Percentiles rank a stretch among this genome's conserved stretches.
These are phyloP conservation scores for Saccharomycopsis sp. DNA, from an alignment of 805 yeast species.

Conservation along the genomic window DNA sequence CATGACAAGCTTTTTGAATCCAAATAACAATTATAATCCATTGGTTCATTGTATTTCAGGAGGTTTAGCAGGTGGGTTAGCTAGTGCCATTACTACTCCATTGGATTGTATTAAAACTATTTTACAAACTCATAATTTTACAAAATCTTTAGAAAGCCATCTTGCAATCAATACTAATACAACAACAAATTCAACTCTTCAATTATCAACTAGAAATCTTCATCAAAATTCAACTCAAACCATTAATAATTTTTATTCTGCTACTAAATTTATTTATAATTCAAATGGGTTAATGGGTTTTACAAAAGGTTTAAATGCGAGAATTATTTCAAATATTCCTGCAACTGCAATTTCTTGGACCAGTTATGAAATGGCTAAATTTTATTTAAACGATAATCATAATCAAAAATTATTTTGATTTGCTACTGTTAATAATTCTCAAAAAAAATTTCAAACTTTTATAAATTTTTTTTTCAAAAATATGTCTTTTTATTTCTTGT, in stretches of 20 bases:
- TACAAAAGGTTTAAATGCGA: slow-evolving; percentile 79
- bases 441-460: not conserved
- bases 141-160: not conserved
- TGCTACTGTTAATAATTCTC: too few species aligned
- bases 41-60: slow-evolving; percentile 87
- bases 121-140: slow-evolving; percentile 64
- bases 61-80: slow-evolving; percentile 87
- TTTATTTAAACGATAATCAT: slow-evolving; percentile 6
- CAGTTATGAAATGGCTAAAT: slow-evolving; percentile 91
- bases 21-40: slow-evolving; percentile 72
- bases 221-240: slow-evolving; percentile 2
- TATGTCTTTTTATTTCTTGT: too few species aligned
- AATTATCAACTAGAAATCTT: slow-evolving; percentile 1
- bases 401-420: too few species aligned
- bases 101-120: slow-evolving; percentile 89
- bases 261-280: slow-evolving; percentile 4
- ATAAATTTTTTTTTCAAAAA: too few species aligned
- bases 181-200: not conserved
- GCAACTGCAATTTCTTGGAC: slow-evolving; percentile 98
- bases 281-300: slow-evolving; percentile 28
- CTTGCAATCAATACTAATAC: not conserved
- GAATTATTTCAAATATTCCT: slow-evolving; percentile 89
- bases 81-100: slow-evolving; percentile 93
- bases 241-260: slow-evolving; percentile 30
- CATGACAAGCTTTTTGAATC: slow-evolving; percentile 64